Evolutionary conservation across 305 asterid genomes (phyloP).

Genomic region (Withania somnifera): DNA sequence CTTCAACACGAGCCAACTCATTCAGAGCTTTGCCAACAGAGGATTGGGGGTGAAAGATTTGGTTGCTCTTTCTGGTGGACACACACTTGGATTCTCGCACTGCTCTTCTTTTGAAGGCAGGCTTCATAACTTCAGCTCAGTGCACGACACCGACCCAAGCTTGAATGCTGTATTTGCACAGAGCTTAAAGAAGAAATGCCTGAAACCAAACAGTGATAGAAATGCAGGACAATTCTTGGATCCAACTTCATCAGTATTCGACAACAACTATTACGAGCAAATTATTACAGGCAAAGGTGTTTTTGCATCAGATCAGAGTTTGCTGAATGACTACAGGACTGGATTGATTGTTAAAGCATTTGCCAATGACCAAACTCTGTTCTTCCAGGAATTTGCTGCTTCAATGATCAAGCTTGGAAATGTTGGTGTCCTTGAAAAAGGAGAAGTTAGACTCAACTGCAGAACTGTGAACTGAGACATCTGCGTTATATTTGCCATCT

Average conservation of each 20-base stretch:
- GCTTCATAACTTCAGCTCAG: conserved; percentile 49
- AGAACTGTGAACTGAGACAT: conserved; percentile 37
- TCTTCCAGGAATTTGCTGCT: conserved; percentile 44
- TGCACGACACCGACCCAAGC: conserved; percentile 50
- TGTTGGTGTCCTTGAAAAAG: conserved; percentile 43
- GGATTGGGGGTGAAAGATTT: conserved; percentile 50
- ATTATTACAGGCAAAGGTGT: conserved; percentile 45
- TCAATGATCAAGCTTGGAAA: conserved; percentile 63
- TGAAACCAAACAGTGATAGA: conserved; percentile 27
- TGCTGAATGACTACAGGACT: conserved; percentile 41
- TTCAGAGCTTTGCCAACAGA: conserved; percentile 42
- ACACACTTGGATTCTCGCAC: conserved; percentile 73
- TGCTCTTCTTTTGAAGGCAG: conserved; percentile 66
- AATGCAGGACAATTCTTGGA: conserved; percentile 65
- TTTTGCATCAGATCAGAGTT: conserved; percentile 51
- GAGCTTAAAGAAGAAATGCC: conserved; percentile 41
- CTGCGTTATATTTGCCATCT: background rate
- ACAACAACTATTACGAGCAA: conserved; percentile 49
- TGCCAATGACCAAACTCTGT: conserved; percentile 39
- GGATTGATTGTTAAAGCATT: conserved; percentile 51
- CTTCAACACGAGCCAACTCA: conserved; percentile 45
- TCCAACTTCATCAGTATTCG: conserved; percentile 44
- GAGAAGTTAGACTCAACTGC: conserved; percentile 53
- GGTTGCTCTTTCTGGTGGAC: conserved; percentile 73
- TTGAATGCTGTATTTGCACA: conserved; percentile 32